phyloP scores from a whole-genome alignment of 495 filamentous ascomycete genomes.

The Aspergillus biplanus region DNA sequence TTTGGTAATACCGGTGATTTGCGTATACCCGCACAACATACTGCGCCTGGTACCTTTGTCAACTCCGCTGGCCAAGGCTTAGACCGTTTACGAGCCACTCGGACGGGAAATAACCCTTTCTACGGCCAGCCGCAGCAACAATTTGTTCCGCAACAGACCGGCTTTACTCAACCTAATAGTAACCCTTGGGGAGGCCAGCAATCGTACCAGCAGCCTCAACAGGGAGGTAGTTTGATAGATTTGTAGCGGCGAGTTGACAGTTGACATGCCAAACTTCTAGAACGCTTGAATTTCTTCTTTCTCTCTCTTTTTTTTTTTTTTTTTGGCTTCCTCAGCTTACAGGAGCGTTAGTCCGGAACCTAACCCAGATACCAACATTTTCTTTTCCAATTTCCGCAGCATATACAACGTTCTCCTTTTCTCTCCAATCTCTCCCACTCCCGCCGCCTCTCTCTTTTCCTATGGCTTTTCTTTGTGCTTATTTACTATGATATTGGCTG shows the following conservation, averaged over 20 bases:
- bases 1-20: conserved; percentile 95
- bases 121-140: conserved; percentile 64
- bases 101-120: conserved; percentile 93
- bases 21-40: conserved; percentile 96
- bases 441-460: conserved; percentile 12
- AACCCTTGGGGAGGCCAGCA: conserved; percentile 74
- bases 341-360: conserved; percentile 7
- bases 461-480: conserved; percentile 8
- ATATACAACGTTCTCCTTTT: not conserved
- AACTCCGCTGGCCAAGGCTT: conserved; percentile 86
- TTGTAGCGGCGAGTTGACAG: conserved; percentile 54
- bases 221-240: conserved; percentile 85
- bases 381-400: conserved; percentile 4
- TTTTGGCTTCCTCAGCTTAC: conserved; percentile 10
- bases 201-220: conserved; percentile 60
- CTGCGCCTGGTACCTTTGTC: conserved; percentile 93
- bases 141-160: conserved; percentile 62
- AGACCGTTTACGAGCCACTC: conserved; percentile 66
- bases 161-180: conserved; percentile 52
- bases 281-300: conserved; percentile 12
- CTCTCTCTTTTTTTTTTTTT: conserved; percentile 11
- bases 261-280: conserved; percentile 11
- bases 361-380: conserved; percentile 21
- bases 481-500: conserved; percentile 18
- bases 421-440: conserved; percentile 4